A percentile compares a stretch with the other conserved stretches of the same genome.
Evolutionary conservation across 2,329 filamentous ascomycete genomes (phyloP).

Genomic region (Alternaria triticina): DNA sequence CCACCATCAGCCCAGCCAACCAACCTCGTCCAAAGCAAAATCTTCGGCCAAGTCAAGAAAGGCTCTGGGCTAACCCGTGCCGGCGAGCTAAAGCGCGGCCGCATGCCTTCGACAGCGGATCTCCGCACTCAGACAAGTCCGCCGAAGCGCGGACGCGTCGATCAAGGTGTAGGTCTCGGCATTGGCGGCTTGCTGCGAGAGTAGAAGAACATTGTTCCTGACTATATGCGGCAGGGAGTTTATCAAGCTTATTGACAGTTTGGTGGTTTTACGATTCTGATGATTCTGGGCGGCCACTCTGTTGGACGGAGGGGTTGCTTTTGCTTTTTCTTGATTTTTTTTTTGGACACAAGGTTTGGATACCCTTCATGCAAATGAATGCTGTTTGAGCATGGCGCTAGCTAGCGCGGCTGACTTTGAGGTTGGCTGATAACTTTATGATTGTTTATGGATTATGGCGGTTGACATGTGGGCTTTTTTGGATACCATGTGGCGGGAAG

Average conservation of each 20-base stretch:
- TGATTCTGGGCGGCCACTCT: conserved; percentile 5
- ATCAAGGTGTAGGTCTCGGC: conserved; percentile 61
- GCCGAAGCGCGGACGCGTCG: conserved; percentile 59
- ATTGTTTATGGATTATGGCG: not conserved
- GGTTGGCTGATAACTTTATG: not conserved
- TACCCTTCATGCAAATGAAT: conserved; percentile 19
- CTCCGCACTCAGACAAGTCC: conserved; percentile 31
- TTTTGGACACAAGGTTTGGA: conserved; percentile 12
- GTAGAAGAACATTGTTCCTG: conserved; percentile 27
- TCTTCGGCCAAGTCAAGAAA: conserved; percentile 69
- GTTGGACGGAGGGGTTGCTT: not conserved
- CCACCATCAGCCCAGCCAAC: conserved; percentile 38
- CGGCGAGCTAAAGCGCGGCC: conserved; percentile 41
- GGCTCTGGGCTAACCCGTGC: conserved; percentile 45
- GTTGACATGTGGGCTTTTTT: not conserved
- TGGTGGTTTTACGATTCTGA: conserved; percentile 20
- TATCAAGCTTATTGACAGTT: conserved; percentile 1
- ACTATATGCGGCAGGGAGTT: conserved; percentile 18
- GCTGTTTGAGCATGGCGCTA: conserved; percentile 5
- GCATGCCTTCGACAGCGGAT: conserved; percentile 35
- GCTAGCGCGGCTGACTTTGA: conserved; percentile 1
- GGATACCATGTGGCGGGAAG: not conserved
- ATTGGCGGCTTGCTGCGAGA: conserved; percentile 54
- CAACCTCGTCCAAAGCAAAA: conserved; percentile 62
- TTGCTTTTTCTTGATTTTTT: no score